These are phyloP conservation scores for Coemansia sp. DNA, from an alignment of 192 early-diverging fungal species.

Conservation along the genomic window DNA sequence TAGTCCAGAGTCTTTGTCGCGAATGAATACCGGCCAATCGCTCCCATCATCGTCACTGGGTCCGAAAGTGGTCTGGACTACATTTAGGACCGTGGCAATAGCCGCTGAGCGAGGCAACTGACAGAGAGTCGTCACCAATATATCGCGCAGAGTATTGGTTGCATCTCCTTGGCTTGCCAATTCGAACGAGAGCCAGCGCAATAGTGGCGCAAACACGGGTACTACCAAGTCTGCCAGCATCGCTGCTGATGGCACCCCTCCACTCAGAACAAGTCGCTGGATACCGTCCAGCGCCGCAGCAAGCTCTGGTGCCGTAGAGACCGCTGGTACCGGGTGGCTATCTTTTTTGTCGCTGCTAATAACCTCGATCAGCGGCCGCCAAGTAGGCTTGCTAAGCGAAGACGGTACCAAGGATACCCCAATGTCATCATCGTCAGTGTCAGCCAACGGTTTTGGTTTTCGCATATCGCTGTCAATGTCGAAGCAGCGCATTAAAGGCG, in stretches of 20 bases:
- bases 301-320: constrained; percentile 34
- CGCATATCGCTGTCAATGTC: background rate
- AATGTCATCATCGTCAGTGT: background rate
- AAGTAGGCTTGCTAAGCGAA: background rate
- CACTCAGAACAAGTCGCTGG: constrained; percentile 58
- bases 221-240: constrained; percentile 59
- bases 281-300: constrained; percentile 48
- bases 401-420: background rate
- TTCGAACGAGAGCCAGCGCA: constrained; percentile 60
- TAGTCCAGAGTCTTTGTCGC: background rate
- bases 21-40: constrained; percentile 41
- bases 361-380: constrained; percentile 25
- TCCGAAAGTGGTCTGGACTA: constrained; percentile 30
- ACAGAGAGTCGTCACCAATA: constrained; percentile 14
- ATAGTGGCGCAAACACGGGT: constrained; percentile 55
- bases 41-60: background rate
- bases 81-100: constrained; percentile 19
- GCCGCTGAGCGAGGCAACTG: constrained; percentile 26
- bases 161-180: constrained; percentile 23
- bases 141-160: constrained; percentile 43
- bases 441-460: background rate
- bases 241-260: constrained; percentile 60
- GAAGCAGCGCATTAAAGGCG: constrained; percentile 49
- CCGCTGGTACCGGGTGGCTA: background rate
- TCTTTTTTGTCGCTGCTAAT: background rate